Percentiles rank a stretch among this genome's conserved stretches.
These are phyloP conservation scores for Talaromyces sp. DNA, from an alignment of 2,329 filamentous ascomycete genomes.

Conservation along the genomic window DNA sequence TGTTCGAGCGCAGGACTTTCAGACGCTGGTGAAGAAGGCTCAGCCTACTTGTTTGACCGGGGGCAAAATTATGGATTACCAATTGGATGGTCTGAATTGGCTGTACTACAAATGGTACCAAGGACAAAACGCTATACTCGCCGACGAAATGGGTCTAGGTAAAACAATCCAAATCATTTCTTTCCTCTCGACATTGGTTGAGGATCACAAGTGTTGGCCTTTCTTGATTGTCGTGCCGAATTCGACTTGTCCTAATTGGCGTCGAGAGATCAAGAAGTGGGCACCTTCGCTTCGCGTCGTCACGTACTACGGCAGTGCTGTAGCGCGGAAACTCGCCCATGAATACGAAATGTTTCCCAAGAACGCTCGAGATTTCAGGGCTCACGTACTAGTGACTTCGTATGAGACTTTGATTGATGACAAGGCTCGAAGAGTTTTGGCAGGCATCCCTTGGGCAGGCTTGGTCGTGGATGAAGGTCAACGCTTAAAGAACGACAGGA, in stretches of 20 bases:
- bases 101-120: slow-evolving; percentile 84
- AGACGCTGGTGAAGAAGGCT: slow-evolving; percentile 61
- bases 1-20: slow-evolving; percentile 65
- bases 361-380: slow-evolving; percentile 63
- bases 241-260: slow-evolving; percentile 95
- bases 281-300: slow-evolving; percentile 80
- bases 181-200: slow-evolving; percentile 69
- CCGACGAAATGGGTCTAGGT: slow-evolving; percentile 96
- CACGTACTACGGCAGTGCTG: slow-evolving; percentile 79
- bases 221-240: slow-evolving; percentile 94
- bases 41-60: slow-evolving; percentile 73
- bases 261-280: slow-evolving; percentile 93
- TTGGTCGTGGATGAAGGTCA: slow-evolving; percentile 94
- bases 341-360: slow-evolving; percentile 79
- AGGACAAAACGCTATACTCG: slow-evolving; percentile 80
- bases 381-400: slow-evolving; percentile 90
- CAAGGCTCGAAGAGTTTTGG: slow-evolving; percentile 62
- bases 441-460: slow-evolving; percentile 73
- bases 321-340: slow-evolving; percentile 71
- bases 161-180: slow-evolving; percentile 94
- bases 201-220: slow-evolving; percentile 73
- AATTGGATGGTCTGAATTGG: slow-evolving; percentile 92
- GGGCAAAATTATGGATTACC: slow-evolving; percentile 87
- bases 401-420: slow-evolving; percentile 84
- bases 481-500: slow-evolving; percentile 88